These are phyloP conservation scores for Prunus armeniaca DNA, from an alignment of 306 rosid species.

Conservation along the genomic window DNA sequence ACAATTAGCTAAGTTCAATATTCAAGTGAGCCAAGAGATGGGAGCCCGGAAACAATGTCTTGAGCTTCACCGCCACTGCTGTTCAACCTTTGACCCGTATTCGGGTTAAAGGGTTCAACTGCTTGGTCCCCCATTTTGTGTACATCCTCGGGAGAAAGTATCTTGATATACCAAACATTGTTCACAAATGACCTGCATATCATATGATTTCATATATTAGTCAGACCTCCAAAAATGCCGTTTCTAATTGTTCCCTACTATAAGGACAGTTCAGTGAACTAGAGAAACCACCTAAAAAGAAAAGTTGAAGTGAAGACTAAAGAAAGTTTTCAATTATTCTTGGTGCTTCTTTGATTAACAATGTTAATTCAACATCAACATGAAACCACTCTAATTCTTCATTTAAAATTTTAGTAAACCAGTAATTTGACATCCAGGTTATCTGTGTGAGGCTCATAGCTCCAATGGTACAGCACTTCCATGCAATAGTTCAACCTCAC, in stretches of 20 bases:
- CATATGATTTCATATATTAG: slow-evolving; percentile 20
- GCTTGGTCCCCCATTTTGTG: slow-evolving; percentile 78
- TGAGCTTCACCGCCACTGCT: slow-evolving; percentile 43
- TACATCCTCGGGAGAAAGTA: slow-evolving; percentile 79
- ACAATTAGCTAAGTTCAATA: slow-evolving; percentile 29
- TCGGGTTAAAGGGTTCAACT: slow-evolving; percentile 54
- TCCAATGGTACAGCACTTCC: not conserved
- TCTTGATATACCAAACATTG: slow-evolving; percentile 82
- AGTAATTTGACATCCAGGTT: not conserved
- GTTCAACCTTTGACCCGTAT: slow-evolving; percentile 52
- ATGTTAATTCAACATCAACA: not conserved
- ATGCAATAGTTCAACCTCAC: not conserved
- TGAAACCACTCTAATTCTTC: not conserved
- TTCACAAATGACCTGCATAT: slow-evolving; percentile 70
- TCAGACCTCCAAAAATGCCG: slow-evolving; percentile 6
- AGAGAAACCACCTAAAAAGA: not conserved
- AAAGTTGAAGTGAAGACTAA: not conserved
- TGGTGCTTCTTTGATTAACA: not conserved
- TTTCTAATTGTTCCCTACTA: too few relatives aligned
- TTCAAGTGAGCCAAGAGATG: slow-evolving; percentile 58
- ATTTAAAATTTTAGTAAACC: not conserved
- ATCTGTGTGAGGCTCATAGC: not conserved
- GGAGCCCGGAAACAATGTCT: slow-evolving; percentile 53
- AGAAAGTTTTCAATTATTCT: not conserved
- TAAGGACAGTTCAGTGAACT: not conserved